Evolutionary conservation across 768 basidiomycete genomes (phyloP).

Genomic region (Rickenella mellea): DNA sequence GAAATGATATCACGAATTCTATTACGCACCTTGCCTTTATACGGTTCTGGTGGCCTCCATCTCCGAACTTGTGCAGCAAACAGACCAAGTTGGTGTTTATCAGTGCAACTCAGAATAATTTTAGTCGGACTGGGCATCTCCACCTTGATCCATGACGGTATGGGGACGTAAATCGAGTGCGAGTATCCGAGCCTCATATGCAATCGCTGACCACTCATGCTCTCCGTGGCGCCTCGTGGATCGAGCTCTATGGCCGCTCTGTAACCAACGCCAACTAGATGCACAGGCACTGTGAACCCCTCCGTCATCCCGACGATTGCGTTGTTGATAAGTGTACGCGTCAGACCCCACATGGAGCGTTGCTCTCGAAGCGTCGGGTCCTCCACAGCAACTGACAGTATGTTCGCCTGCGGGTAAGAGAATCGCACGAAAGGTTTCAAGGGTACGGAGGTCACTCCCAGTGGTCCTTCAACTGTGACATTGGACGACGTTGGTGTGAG

Average conservation of each 20-base stretch:
- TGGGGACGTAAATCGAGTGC: slow-evolving; percentile 73
- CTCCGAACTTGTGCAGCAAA: slow-evolving; percentile 82
- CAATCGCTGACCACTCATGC: slow-evolving; percentile 55
- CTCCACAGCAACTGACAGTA: slow-evolving; percentile 33
- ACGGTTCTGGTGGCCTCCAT: slow-evolving; percentile 88
- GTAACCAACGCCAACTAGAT: slow-evolving; percentile 93
- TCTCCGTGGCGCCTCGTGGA: slow-evolving; percentile 47
- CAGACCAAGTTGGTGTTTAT: slow-evolving; percentile 81
- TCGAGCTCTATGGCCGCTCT: slow-evolving; percentile 79
- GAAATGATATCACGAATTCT: neutral
- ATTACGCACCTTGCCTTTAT: slow-evolving; percentile 86
- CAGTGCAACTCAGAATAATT: slow-evolving; percentile 71
- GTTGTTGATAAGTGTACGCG: slow-evolving; percentile 81
- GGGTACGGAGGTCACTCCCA: slow-evolving; percentile 39
- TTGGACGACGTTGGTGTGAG: slow-evolving; percentile 25
- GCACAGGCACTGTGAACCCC: slow-evolving; percentile 76
- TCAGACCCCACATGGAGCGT: slow-evolving; percentile 92
- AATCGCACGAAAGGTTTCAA: slow-evolving; percentile 38
- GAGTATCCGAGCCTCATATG: slow-evolving; percentile 92
- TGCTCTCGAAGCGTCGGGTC: slow-evolving; percentile 66
- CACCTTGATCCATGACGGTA: slow-evolving; percentile 74
- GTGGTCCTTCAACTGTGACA: slow-evolving; percentile 49
- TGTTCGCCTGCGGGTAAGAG: slow-evolving; percentile 21
- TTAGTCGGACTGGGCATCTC: slow-evolving; percentile 78
- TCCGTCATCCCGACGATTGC: slow-evolving; percentile 85